Evolutionary conservation across 140 eudicot genomes (phyloP), one percentile per base, ranked within the genome.

Genomic region (Oenanthe javanica): DNA sequence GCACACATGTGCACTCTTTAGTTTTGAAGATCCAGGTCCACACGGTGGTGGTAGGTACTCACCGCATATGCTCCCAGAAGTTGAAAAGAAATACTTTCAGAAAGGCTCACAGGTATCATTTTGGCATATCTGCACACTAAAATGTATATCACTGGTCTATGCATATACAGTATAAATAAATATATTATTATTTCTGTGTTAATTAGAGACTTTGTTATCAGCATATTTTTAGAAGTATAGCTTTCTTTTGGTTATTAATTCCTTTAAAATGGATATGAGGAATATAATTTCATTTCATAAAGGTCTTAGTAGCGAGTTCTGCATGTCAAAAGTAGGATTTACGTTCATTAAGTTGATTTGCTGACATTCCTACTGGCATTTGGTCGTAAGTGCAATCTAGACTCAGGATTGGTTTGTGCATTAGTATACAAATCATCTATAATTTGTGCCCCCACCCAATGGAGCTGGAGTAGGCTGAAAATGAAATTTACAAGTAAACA

Each of bases 11-110:
- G 57, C 46, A 73, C 71, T 84, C 63, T 74, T 77, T 82, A 89
- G 92, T 67, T 89, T 86, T 75, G 88, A 85, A 63, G 93, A 89
- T 79, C 93, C 91, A 55, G 93, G 93, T 70, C 91, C 91, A 63
- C 93, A 89, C 79, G 93, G 93, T 63, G 87, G 81, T 80, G 93
- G 93, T 45, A 85, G 93, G 77, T 89, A 87, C 86, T 87, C 93
- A 63, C 89, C 85, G 82, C 89, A 87, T 81, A 89, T 89, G 93
- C 76, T 89, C 64, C 93, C 93, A 23, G 93, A 89, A 82, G 86
- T 89, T 70, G 90, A 87, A 82, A 84, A 49, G 79, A 83, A 81
- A 51, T 48, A 89, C 86, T 89, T 89, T 9, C 89, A 88, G 40
- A 89, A 89, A 81, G 93, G 93, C 45, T 87, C 93, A 66, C 93